These are phyloP conservation scores for Tulasnella sp. DNA, from an alignment of 768 basidiomycete species.

Conservation along the genomic window DNA sequence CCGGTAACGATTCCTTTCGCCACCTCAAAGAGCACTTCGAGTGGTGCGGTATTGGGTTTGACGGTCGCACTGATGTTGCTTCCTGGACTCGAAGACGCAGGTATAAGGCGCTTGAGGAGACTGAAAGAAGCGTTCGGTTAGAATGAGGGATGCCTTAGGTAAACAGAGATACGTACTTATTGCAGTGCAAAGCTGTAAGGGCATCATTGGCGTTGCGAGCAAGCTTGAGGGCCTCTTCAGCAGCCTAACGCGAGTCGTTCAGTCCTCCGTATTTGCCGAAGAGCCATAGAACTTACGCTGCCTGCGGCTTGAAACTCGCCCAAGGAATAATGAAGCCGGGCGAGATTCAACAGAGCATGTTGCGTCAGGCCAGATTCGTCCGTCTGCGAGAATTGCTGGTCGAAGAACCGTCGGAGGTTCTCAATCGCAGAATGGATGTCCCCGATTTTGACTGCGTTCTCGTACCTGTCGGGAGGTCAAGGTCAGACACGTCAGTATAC, in stretches of 20 bases:
- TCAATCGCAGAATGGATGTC: slow-evolving; percentile 73
- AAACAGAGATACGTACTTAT: slow-evolving; percentile 54
- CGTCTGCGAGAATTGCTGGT: slow-evolving; percentile 79
- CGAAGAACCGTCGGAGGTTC: slow-evolving; percentile 76
- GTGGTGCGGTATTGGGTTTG: slow-evolving; percentile 73
- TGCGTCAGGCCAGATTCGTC: slow-evolving; percentile 86
- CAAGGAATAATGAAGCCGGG: slow-evolving; percentile 74
- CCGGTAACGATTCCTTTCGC: slow-evolving; percentile 64
- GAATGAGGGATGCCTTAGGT: neutral
- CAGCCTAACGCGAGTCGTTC: slow-evolving; percentile 51
- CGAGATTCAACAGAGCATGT: slow-evolving; percentile 75
- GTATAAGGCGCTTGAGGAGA: slow-evolving; percentile 71
- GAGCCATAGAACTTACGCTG: slow-evolving; percentile 53
- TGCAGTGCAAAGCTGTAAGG: slow-evolving; percentile 75
- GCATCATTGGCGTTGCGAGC: slow-evolving; percentile 73
- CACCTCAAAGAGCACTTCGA: slow-evolving; percentile 76
- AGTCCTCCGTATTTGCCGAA: slow-evolving; percentile 8
- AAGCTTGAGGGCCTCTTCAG: slow-evolving; percentile 75
- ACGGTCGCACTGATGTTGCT: slow-evolving; percentile 47
- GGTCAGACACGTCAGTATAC: slow-evolving; percentile 1
- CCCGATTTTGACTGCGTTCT: slow-evolving; percentile 63
- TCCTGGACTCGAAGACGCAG: slow-evolving; percentile 39
- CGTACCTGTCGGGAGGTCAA: slow-evolving; percentile 55
- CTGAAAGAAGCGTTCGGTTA: slow-evolving; percentile 46
- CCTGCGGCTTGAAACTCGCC: slow-evolving; percentile 69